Base-by-base conservation (phyloP, 1,139 yeast genomes). In the Nakaseomyces bracarensis region DNA sequence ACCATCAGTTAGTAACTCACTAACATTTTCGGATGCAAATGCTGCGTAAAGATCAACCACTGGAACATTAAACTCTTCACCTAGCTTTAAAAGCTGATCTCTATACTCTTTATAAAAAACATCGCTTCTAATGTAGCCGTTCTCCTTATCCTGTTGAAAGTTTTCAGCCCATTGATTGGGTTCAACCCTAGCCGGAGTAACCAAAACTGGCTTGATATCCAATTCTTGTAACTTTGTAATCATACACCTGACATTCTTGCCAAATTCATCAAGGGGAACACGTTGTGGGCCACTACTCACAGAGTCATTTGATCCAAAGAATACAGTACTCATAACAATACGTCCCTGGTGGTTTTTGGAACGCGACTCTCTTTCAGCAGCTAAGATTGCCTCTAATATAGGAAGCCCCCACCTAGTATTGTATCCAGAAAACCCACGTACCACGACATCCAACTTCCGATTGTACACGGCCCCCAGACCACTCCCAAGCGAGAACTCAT, bases 281-380 rank as follows among this genome's bases (percentile, higher is more conserved):
- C 67, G 66, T 56, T 82, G 94, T 18, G 66, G 61, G 27, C 69
- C 70, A 3, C 61, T 64, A 3, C 66, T 51, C 4, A 66, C 67
- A 0, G 85, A 77, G 57, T 85, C 95, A 54, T 85, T 85, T 9
- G 93, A 72, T 1, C 95, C 95, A 52, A 82, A 75, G 59, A 80
- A 83, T 3, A 85, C 63, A 0, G 78, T 72, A 47, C 74, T 69
- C 25, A 81, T 50, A n/a, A 54, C 58, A 20, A 70, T 57, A 10
- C n/a, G 8, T 8, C 33, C 33, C 23, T 18, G 15, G n/a, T 5
- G 3, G 4, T n/a, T n/a, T n/a, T n/a, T n/a, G n/a, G n/a, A n/a
- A n/a, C n/a, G n/a, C n/a, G n/a, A n/a, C n/a, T n/a, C n/a, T n/a
- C 23, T 22, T 44, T 75, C 82, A 1, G 63, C 55, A 14, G 64